phyloP scores from a whole-genome alignment of 108 stramenopile species.

The Conticribra guillardii region DNA sequence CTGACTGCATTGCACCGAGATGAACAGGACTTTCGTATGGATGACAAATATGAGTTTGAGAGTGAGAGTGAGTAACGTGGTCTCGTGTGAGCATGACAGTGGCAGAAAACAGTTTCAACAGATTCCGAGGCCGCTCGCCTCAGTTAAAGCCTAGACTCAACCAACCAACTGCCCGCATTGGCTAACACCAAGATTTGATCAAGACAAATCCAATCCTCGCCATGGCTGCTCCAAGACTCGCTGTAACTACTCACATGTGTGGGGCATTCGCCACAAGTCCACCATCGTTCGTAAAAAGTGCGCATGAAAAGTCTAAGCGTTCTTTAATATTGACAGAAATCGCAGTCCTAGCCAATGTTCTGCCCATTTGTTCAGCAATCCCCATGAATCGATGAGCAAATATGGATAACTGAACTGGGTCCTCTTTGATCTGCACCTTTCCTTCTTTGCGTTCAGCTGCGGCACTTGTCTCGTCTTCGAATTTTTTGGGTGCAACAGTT shows the following conservation, averaged over 20 bases:
- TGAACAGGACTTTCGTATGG: no score
- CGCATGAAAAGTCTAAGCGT: constrained; percentile 97
- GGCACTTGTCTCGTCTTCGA: constrained; percentile 20
- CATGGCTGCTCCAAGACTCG: no score
- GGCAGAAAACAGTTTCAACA: no score
- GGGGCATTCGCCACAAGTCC: constrained; percentile 99
- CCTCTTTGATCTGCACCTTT: constrained; percentile 62
- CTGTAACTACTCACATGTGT: no score
- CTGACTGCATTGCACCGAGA: constrained; percentile 96
- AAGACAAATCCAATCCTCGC: no score
- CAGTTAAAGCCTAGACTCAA: no score
- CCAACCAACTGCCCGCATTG: no score
- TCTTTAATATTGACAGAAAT: constrained; percentile 99
- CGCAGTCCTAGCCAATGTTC: constrained; percentile 94
- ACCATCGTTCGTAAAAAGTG: constrained; percentile 93
- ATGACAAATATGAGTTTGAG: no score
- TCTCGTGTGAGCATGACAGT: no score
- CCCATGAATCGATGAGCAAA: constrained; percentile 98
- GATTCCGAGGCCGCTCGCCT: no score
- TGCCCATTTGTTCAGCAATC: constrained; percentile 99
- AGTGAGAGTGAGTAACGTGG: no score
- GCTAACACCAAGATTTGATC: no score
- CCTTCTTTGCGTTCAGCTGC: constrained; percentile 4
- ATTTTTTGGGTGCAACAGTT: constrained; percentile 48
- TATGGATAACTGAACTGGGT: constrained; percentile 93